Evolutionary conservation across 495 filamentous ascomycete genomes (phyloP), one percentile per base, ranked within the genome.

Genomic region (Aspergillus leporis): DNA sequence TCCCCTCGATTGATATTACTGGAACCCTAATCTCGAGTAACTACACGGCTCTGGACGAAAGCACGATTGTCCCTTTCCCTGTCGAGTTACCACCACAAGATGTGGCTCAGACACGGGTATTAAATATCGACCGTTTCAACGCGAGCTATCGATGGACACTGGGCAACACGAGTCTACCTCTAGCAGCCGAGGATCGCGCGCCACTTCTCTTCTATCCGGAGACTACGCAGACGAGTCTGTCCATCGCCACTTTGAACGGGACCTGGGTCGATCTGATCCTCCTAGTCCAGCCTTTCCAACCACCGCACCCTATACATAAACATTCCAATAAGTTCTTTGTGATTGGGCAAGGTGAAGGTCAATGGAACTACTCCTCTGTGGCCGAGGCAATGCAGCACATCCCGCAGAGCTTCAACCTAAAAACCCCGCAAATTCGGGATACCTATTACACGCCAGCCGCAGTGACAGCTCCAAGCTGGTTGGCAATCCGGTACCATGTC

Each of bases 201-300:
- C 81, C 82, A 2, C 61, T 83, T 0, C 74, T 85, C 0, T 84
- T 77, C 66, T 75, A 81, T 46, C 67, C 72, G 21, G 62, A 60
- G 22, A 62, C 73, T n/a, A 70, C 71, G 13, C 60, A 64, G 4
- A 70, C 71, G 31, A 69, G 77, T 23, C 60, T 81, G 30, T 74
- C 76, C 16, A 78, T 86, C 58, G 63, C 64, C 25, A 86, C 81
- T 0, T 62, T 65, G 5, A 84, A 85, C 60, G 68, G 72, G 49
- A 78, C 77, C n/a, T 87, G 84, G 83, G 70, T 86, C 4, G 84
- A 87, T 53, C 55, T 87, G 10, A 73, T 87, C 46, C 66, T 85
- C 49, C 65, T 73, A 2, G 56, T 63, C 10, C 64, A 68, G 0
- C 60, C 69, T 14, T 53, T 71, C 4, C 67, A 73, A 53, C 72